Evolutionary conservation across 139 green algal genomes (phyloP), one percentile per base, ranked within the genome.

Genomic region (Auxenochlorella pyrenoidosa): DNA sequence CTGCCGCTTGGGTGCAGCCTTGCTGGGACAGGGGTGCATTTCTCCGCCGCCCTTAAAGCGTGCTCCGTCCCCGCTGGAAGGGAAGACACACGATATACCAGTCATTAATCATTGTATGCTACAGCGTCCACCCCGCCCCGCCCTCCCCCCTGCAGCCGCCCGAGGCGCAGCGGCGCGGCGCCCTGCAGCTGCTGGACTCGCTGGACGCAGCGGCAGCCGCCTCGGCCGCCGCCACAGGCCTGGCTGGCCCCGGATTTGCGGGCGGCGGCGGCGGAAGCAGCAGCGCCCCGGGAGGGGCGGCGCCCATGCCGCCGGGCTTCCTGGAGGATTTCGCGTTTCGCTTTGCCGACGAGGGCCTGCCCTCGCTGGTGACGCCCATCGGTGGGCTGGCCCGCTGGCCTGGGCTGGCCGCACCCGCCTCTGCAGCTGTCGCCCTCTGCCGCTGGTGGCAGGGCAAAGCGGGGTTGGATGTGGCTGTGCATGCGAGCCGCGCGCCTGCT

Each of bases 131-230:
- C 59, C 59, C 21, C 16, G 59, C 24, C 21, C 59, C 76, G 38
- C 22, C 22, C 51, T 26, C 36, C 28, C 28, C n/a, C 13, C 44
- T 30, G 84, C 94, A 97, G 94, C 91, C 95, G 16, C 60, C 83
- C 5, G 85, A 80, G 43, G 92, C 94, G 5, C 26, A 89, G 75
- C 6, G 44, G 16, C 88, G 90, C 0, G 94, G 94, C 28, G 26
- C 92, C 1, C 78, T 96, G 76, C 95, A 98, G 91, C 93, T 98
- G 79, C 84, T 96, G 43, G 94, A 97, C 83, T 75, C 76, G 28
- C 54, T 96, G 6, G 77, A 88, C 5, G 82, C 77, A 21, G 38
- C 71, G 1, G 78, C 65, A 36, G 44, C 63, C 58, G 44, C 24
- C 41, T 84, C 73, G 38, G 40, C 70, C 5, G 41, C 70, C 38